Evolutionary conservation across 805 yeast species (phyloP), one percentile per base, ranked within the genome.

Genomic region (Lachancea sp.): DNA sequence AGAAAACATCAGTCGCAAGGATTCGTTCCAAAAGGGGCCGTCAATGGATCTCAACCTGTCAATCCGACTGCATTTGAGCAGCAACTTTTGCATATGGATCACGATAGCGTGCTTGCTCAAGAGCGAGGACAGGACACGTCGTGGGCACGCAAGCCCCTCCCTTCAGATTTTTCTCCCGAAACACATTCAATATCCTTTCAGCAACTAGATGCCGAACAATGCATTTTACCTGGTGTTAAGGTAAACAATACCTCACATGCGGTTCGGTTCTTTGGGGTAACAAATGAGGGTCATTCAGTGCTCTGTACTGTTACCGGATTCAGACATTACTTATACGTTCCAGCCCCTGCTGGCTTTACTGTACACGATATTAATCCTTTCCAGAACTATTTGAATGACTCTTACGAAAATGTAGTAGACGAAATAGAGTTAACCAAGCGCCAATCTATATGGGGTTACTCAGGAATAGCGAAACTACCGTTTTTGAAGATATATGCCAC

Each of bases 161-260:
- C 82, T 2, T 29, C 40, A 1, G 67, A 65, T 30, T 77, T 80
- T 47, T 66, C 72, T 40, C 71, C 81, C 2, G 51, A 54, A 1
- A 58, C 59, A 1, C 56, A 60, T 29, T 88, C 82, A 52, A 70
- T 83, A 20, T 70, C 74, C 1, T 89, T 89, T 59, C 97, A 92
- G 61, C 98, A 92, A 55, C 68, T 92, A 52, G 98, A 92, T 60
- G 96, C 95, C 1, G 97, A 92, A 54, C 98, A 92, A 54, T 74
- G 84, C 2, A 57, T 64, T 21, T 58, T 74, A 7, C 74, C 75
- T 26, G 79, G 77, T 12, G 40, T 50, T 4, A 41, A 36, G 11
- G 65, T 57, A 42, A 52, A 51, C 24, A 54, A 55, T 29, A 60
- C 65, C 4, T 68, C 73, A 19, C 74, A 83, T 0, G 71, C 77